Evolutionary conservation across 148 eudicot genomes (phyloP).

Genomic region (Cornus florida): DNA sequence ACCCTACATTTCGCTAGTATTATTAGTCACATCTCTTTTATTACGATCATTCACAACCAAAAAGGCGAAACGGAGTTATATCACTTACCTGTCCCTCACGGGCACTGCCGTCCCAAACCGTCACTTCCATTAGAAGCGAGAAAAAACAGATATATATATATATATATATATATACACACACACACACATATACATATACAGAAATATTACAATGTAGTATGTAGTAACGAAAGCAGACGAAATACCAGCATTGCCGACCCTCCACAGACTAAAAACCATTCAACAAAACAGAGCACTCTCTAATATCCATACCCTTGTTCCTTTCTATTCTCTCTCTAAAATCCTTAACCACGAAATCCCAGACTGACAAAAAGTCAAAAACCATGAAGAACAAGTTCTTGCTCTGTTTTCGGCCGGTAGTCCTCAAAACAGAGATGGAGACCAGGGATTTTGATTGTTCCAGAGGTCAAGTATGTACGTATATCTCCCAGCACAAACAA

Average conservation of each 20-base stretch:
- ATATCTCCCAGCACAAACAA: background rate
- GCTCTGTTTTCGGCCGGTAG: background rate
- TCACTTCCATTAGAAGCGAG: too few relatives aligned
- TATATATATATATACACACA: too few relatives aligned
- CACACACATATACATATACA: too few relatives aligned
- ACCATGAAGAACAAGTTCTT: background rate
- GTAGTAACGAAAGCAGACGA: background rate
- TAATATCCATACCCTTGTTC: background rate
- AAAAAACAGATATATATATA: too few relatives aligned
- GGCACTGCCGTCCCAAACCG: too few relatives aligned
- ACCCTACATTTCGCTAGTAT: too few relatives aligned
- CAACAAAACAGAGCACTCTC: slow-evolving; percentile 2
- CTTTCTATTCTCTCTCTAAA: background rate
- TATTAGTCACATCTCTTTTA: too few relatives aligned
- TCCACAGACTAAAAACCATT: background rate
- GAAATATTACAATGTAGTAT: too few relatives aligned
- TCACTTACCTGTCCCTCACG: too few relatives aligned
- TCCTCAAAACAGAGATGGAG: background rate
- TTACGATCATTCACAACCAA: too few relatives aligned
- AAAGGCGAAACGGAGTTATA: too few relatives aligned
- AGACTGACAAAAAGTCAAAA: background rate
- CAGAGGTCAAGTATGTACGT: background rate
- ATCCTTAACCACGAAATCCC: background rate
- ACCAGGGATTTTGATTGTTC: background rate
- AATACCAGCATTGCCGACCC: slow-evolving; percentile 8